Conservation (phyloP, 345 rosid genomes). For the Schrenkiella parvula region DNA sequence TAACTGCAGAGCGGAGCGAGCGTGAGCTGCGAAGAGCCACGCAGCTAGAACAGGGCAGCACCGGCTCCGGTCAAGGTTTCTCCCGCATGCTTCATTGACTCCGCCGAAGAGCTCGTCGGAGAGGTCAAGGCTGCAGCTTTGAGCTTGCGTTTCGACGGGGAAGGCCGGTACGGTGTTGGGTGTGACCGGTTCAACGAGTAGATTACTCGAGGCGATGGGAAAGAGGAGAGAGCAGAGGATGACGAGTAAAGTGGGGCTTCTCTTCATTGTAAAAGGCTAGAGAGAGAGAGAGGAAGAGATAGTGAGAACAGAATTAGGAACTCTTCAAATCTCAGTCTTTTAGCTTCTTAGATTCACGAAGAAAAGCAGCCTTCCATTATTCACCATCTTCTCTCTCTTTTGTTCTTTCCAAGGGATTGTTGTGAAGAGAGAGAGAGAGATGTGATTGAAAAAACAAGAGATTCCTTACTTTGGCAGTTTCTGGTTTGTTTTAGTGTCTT, state of each 20-base stretch:
- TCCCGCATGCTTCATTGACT: slow-evolving; percentile 79
- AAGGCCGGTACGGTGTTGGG: slow-evolving; percentile 84
- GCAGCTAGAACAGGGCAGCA: slow-evolving; percentile 97
- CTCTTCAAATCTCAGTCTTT: slow-evolving; percentile 13
- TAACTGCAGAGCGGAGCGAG: slow-evolving; percentile 75
- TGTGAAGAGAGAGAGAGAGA: slow-evolving; percentile 24
- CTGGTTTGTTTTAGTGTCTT: slow-evolving; percentile 30
- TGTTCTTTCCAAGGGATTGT: slow-evolving; percentile 15
- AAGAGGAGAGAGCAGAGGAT: slow-evolving; percentile 20
- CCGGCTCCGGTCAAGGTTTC: slow-evolving; percentile 83
- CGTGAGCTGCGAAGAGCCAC: slow-evolving; percentile 97
- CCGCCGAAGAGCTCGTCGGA: slow-evolving; percentile 98
- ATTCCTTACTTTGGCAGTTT: slow-evolving; percentile 35
- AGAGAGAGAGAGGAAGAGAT: not conserved
- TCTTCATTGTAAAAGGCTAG: slow-evolving; percentile 17
- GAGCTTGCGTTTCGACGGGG: slow-evolving; percentile 65
- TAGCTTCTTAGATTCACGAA: slow-evolving; percentile 9
- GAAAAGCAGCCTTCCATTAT: slow-evolving; percentile 30
- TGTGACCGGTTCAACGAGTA: slow-evolving; percentile 55
- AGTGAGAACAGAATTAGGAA: not conserved
- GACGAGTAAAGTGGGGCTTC: slow-evolving; percentile 8
- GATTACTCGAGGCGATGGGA: slow-evolving; percentile 36
- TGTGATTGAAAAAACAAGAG: slow-evolving; percentile 25
- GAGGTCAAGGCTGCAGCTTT: slow-evolving; percentile 79
- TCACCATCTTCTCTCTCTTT: slow-evolving; percentile 32